Evolutionary conservation across 2,329 filamentous ascomycete species (phyloP).

Genomic region (Hymenoscyphus scutula): DNA sequence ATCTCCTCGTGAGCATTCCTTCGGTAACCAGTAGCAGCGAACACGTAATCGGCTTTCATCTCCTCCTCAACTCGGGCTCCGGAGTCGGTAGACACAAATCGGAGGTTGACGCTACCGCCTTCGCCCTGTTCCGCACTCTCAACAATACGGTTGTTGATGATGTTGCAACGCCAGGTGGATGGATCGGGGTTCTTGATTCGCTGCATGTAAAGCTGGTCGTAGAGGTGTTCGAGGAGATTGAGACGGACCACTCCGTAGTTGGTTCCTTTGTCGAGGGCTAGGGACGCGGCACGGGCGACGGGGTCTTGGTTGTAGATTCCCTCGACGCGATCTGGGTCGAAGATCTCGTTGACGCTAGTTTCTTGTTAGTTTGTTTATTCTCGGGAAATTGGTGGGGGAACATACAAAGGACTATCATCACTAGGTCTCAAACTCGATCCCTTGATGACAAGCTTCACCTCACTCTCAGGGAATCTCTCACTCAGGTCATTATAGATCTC

Average conservation of each 20-base stretch:
- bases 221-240: conserved; percentile 85
- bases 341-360: conserved; percentile 85
- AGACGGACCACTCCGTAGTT: conserved; percentile 95
- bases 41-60: conserved; percentile 71
- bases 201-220: conserved; percentile 85
- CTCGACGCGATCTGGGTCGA: conserved; percentile 84
- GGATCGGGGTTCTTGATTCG: conserved; percentile 67
- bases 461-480: conserved; percentile 74
- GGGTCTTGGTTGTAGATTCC: conserved; percentile 67
- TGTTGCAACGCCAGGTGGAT: conserved; percentile 75
- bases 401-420: conserved; percentile 94
- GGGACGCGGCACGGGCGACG: conserved; percentile 53
- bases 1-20: conserved; percentile 76
- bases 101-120: conserved; percentile 28
- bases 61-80: conserved; percentile 39
- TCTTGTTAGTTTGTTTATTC: neutral
- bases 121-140: conserved; percentile 18
- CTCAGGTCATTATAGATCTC: conserved; percentile 94
- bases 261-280: conserved; percentile 74
- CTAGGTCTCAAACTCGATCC: conserved; percentile 82
- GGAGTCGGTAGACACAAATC: conserved; percentile 35
- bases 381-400: conserved; percentile 24
- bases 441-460: conserved; percentile 76
- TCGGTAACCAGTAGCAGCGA: conserved; percentile 85
- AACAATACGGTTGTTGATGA: conserved; percentile 68